phyloP scores from a whole-genome alignment of 345 rosid species.

The Brassica cretica region DNA sequence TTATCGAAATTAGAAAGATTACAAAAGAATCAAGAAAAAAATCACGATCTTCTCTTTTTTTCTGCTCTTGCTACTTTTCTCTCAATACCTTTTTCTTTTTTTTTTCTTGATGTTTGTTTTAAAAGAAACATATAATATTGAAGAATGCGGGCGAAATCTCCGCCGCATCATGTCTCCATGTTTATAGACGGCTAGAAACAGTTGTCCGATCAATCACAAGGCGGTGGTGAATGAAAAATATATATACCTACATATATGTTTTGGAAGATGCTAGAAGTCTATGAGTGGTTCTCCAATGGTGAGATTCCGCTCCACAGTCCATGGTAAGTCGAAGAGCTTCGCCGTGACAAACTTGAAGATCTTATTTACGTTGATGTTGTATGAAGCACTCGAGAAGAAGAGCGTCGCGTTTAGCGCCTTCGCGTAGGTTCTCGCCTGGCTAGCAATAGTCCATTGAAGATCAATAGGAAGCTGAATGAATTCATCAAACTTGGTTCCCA shows the following conservation, averaged over 20 bases:
- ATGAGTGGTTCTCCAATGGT: conserved; percentile 87
- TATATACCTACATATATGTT: background rate
- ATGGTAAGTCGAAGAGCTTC: conserved; percentile 83
- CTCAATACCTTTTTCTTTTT: conserved; percentile 18
- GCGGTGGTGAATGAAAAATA: background rate
- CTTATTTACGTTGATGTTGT: conserved; percentile 93
- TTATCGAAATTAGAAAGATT: conserved; percentile 7
- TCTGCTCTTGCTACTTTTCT: background rate
- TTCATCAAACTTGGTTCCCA: conserved; percentile 94
- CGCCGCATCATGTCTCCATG: conserved; percentile 40
- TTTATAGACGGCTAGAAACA: background rate
- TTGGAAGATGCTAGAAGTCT: conserved; percentile 51
- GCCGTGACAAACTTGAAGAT: conserved; percentile 95
- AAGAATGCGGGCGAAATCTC: conserved; percentile 43
- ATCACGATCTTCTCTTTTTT: background rate
- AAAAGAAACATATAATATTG: conserved; percentile 22
- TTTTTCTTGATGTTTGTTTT: background rate
- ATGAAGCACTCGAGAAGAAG: conserved; percentile 88
- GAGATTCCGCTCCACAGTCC: conserved; percentile 82
- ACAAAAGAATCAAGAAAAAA: conserved; percentile 2
- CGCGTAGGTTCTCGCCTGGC: conserved; percentile 93
- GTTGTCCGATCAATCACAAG: conserved; percentile 33
- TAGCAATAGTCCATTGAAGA: conserved; percentile 84
- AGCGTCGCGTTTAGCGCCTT: conserved; percentile 81
- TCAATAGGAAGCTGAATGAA: conserved; percentile 91